phyloP scores from a whole-genome alignment of 108 stramenopile species.

The Skeletonema grethae region DNA sequence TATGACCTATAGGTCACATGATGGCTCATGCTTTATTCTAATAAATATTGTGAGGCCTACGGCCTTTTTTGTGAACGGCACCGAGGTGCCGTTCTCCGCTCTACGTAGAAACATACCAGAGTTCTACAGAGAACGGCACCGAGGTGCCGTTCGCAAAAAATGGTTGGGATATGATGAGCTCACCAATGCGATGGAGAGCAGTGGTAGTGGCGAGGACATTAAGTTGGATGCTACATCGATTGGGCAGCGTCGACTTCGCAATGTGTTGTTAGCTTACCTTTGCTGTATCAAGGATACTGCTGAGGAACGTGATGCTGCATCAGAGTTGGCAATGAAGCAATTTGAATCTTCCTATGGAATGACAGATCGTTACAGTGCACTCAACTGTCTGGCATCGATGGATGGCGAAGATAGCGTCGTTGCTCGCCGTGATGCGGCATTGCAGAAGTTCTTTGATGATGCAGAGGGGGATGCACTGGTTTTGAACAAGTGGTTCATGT shows the following conservation, averaged over 20 bases:
- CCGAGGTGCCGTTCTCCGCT: too few species aligned
- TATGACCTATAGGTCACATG: too few species aligned
- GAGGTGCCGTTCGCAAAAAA: too few species aligned
- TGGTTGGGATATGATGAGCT: slow-evolving; percentile 62
- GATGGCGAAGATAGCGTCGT: slow-evolving; percentile 39
- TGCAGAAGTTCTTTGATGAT: slow-evolving; percentile 58
- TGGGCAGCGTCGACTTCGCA: slow-evolving; percentile 59
- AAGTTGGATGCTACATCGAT: slow-evolving; percentile 44
- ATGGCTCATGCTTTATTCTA: too few species aligned
- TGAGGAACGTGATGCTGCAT: slow-evolving; percentile 48
- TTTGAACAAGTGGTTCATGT: slow-evolving; percentile 62
- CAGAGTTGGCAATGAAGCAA: slow-evolving; percentile 47
- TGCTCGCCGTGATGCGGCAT: slow-evolving; percentile 33
- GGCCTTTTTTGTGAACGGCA: too few species aligned
- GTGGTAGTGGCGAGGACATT: slow-evolving; percentile 19
- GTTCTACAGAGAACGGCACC: too few species aligned
- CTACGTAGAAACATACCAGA: too few species aligned
- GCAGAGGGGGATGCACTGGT: slow-evolving; percentile 63
- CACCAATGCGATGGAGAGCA: slow-evolving; percentile 41
- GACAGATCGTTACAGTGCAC: slow-evolving; percentile 77
- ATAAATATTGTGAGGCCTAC: too few species aligned
- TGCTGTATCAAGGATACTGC: slow-evolving; percentile 47
- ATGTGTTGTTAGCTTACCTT: slow-evolving; percentile 64
- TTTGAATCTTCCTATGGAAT: slow-evolving; percentile 66
- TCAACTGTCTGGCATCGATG: slow-evolving; percentile 59